A percentile compares a stretch with the other conserved stretches of the same genome.
phyloP scores from a whole-genome alignment of 2,329 filamentous ascomycete genomes.

The Epichloe glyceriae region DNA sequence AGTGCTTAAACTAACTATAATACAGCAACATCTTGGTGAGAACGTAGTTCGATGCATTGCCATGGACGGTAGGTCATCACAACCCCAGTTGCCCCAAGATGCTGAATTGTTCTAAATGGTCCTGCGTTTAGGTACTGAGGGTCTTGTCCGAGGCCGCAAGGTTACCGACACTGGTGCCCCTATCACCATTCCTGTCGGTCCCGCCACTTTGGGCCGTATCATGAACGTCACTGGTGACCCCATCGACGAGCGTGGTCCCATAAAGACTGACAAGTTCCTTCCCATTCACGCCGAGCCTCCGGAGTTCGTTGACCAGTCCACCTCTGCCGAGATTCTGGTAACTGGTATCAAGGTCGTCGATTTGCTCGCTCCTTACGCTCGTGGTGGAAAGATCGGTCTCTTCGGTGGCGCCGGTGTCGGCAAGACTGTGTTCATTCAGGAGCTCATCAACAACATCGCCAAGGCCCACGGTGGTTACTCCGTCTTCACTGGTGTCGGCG shows the following conservation, averaged over 20 bases:
- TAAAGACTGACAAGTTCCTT: conserved; percentile 78
- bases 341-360: conserved; percentile 99
- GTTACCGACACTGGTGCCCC: conserved; percentile 82
- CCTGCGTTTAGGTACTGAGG: conserved; percentile 69
- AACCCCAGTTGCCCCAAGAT: not conserved
- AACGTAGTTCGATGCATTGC: conserved; percentile 99
- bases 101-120: conserved; percentile 3
- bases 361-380: conserved; percentile 94
- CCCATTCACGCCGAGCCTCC: conserved; percentile 95
- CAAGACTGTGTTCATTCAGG: conserved; percentile 99
- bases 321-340: conserved; percentile 87
- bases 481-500: conserved; percentile 99
- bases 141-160: conserved; percentile 86
- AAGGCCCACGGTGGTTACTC: conserved; percentile 99
- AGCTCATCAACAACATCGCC: conserved; percentile 99
- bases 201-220: conserved; percentile 91
- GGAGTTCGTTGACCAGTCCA: conserved; percentile 89
- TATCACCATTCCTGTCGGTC: conserved; percentile 93
- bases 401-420: conserved; percentile 99
- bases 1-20: conserved; percentile 22
- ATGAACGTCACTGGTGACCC: conserved; percentile 99
- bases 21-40: conserved; percentile 96
- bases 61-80: conserved; percentile 76
- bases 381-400: conserved; percentile 99
- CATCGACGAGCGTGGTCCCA: conserved; percentile 97